phyloP scores from a whole-genome alignment of 768 basidiomycete species.

The Trametes villosa region DNA sequence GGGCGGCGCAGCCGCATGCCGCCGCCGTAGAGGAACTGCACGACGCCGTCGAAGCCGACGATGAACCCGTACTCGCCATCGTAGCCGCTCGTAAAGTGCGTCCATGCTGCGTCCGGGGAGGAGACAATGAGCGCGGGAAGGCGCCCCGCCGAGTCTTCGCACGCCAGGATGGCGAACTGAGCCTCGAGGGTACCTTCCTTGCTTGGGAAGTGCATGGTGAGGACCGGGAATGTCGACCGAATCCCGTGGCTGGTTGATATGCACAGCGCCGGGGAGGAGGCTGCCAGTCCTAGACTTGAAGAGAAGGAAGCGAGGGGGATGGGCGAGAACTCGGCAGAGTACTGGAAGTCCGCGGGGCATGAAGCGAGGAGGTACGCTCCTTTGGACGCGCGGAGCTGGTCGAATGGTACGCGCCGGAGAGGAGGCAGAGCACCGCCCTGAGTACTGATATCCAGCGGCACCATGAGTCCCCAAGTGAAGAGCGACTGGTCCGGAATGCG shows the following conservation, averaged over 20 bases:
- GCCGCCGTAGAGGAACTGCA: neutral
- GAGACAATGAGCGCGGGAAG: neutral
- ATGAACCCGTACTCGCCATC: neutral
- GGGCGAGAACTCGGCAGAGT: neutral
- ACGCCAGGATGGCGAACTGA: neutral
- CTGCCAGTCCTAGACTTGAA: neutral
- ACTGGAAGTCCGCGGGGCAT: neutral
- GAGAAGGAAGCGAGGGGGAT: neutral
- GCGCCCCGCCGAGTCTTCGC: neutral
- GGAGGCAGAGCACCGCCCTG: too few relatives aligned
- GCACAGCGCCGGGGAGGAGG: neutral
- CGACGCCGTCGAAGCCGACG: neutral
- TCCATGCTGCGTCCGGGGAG: neutral
- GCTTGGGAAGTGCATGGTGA: neutral
- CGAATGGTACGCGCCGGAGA: neutral
- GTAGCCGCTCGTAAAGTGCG: neutral
- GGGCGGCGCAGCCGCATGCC: neutral
- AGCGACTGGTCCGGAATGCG: neutral
- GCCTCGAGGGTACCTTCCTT: neutral
- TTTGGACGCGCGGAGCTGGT: neutral
- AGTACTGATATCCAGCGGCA: neutral
- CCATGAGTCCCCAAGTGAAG: neutral
- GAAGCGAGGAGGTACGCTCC: neutral
- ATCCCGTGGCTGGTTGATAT: neutral
- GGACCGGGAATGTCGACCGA: neutral